A percentile compares a stretch with the other conserved stretches of the same genome.
These are phyloP conservation scores for Parasarocladium wereldwijsianum DNA, from an alignment of 2,329 filamentous ascomycete genomes.

Conservation along the genomic window DNA sequence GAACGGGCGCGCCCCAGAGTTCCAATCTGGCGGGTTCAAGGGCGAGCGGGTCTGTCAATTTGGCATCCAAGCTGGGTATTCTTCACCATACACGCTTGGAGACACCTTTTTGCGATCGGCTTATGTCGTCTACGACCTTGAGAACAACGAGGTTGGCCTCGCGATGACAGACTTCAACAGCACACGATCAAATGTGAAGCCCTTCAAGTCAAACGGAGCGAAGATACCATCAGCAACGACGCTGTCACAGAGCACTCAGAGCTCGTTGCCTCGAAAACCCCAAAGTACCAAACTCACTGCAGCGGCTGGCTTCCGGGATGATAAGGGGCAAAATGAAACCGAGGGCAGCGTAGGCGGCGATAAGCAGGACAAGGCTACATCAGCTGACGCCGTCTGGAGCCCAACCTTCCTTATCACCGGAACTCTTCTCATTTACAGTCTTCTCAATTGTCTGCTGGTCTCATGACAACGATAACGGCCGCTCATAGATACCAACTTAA, in stretches of 20 bases:
- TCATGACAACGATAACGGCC: too few relatives aligned
- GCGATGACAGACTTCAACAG: constrained; percentile 42
- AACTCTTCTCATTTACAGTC: background rate
- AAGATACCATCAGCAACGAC: constrained; percentile 33
- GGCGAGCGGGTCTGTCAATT: constrained; percentile 37
- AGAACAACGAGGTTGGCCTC: constrained; percentile 40
- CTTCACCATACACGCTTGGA: constrained; percentile 31
- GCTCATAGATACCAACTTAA: too few relatives aligned
- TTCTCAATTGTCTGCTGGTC: background rate
- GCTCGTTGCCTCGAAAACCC: constrained; percentile 7
- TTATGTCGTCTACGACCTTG: constrained; percentile 45
- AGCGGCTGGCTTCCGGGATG: constrained; percentile 17
- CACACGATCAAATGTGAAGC: constrained; percentile 30
- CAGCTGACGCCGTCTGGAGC: too few relatives aligned
- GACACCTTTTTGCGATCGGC: constrained; percentile 45
- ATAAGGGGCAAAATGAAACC: constrained; percentile 2
- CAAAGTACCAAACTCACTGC: constrained; percentile 12
- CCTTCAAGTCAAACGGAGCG: constrained; percentile 33
- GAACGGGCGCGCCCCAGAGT: constrained; percentile 16
- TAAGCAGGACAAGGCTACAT: constrained; percentile 23
- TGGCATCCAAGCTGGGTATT: constrained; percentile 37
- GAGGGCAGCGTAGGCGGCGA: constrained; percentile 6
- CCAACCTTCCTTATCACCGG: background rate
- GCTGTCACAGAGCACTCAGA: constrained; percentile 24
- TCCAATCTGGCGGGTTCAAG: constrained; percentile 24